Base-by-base conservation (phyloP, 2,329 filamentous ascomycete species). In the Aspergillus proliferans region DNA sequence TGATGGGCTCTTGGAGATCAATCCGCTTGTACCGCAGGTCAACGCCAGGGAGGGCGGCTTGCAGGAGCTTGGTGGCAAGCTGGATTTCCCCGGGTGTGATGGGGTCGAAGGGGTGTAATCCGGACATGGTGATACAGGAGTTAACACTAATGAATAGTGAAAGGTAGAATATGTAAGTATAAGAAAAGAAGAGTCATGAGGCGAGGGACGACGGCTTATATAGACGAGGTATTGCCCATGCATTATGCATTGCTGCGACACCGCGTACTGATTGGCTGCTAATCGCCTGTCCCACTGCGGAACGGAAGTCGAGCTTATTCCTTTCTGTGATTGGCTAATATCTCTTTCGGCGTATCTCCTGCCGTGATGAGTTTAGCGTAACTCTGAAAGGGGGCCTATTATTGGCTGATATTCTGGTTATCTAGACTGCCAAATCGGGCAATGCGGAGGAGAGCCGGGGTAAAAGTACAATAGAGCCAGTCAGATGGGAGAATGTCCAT, bases 1-100 rank as follows among this genome's bases (percentile, higher is more conserved):
- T 87, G 36, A 74, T 71, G 3, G 84, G 83, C 59, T 87, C 83
- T 46, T 84, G 76, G 3, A 86, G 72, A 19, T 81, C 86, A 45
- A 88, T 78, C 56, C 78, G 79, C 69, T 88, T 88, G 75, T 82
- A 83, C 5, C 72, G 67, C 26, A 75, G 53, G 22, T 58, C 50
- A 5, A 67, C 59, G 2, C 62, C 63, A 1, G 68, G 66, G 45
- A 71, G 71, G 19, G 67, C 57, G 2, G 61, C 56, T 56, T 70
- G 55, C 24, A 72, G 54, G 48, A 72, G 56, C 47, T 65, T 65
- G 15, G 67, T 68, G n/a, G 66, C 68, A 47, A 71, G 50, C 50
- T 64, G 62, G 51, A 72, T 71, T 49, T 72, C 70, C 47, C 54
- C 62, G 18, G 69, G 65, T 12, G 65, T 68, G 43, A 71, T 63